Base-by-base conservation (phyloP, 331 rosid species). In the Malus hybrid region DNA sequence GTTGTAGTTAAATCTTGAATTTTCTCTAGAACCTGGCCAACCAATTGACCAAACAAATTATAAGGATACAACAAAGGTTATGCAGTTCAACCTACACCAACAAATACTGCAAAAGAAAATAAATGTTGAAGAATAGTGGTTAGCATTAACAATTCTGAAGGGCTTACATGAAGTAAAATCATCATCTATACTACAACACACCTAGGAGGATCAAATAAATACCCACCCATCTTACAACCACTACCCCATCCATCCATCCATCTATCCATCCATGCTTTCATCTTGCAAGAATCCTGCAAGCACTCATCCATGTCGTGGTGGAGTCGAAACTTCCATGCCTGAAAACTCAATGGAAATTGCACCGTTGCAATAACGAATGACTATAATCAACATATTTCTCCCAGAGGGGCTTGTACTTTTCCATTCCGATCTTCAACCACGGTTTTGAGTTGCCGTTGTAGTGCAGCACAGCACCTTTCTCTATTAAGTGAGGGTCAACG, bases 351-450 rank as follows among this genome's bases (percentile, higher is more conserved):
- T 91, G 98, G 68, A 93, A 93, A 75, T 91, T 93, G 86, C 98
- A 93, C 75, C 87, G 84, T 68, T 91, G 96, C 82, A 93, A 60
- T 16, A 89, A 77, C 33, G 90, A 85, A 82, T 93, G 96, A 36
- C 89, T 74, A 82, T 89, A 93, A 71, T 89, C 96, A 58, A 93
- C 81, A 61, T 76, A 87, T 80, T 84, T 93, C 82, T 93, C 98
- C 98, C 98, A 93, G 24, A 93, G 77, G 68, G 88, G 98, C 87
- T 89, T 93, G 90, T 91, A 93, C 83, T 91, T 93, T 63, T 93
- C 98, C 44, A 93, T 89, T 63, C 97, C 98, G 77, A 93, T 93
- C 92, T 93, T 93, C 85, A 93, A 83, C 98, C 98, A 93, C 0
- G 98, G 98, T 75, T 93, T 93, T 44, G 97, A 93, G 87, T 93